Base-by-base conservation (phyloP, 1,284 basidiomycete genomes). In the Ceratobasidium sp. region DNA sequence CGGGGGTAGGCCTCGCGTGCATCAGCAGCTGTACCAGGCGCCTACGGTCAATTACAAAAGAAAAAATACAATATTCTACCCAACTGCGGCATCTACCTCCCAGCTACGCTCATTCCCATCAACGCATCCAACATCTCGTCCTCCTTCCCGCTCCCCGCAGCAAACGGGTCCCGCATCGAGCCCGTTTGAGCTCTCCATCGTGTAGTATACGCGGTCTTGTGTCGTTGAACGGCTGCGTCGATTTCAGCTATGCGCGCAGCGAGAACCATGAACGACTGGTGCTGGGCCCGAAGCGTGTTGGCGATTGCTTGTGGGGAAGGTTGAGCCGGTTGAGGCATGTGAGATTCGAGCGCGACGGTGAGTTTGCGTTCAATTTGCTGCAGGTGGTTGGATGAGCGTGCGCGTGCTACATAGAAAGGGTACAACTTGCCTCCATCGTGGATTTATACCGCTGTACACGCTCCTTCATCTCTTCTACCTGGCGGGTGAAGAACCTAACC, bases 281-380 rank as follows among this genome's bases (percentile, higher is more conserved):
- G 80, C 55, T 81, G 80, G 10, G 80, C 79, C 20, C 79, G 77
- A 23, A 81, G 79, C 15, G 80, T 63, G 33, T 71, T 71, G 26
- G 80, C 61, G 49, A 80, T 80, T 18, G 80, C 80, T 80, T 76
- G 72, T 3, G 72, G 72, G 26, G 72, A 76, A 33, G 72, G 72
- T 56, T 76, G 72, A n/a, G 72, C 60, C 39, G 72, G 61, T 86
- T 95, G 94, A n/a, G 94, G 94, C 1, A 92, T 93, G 71, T 88
- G 85, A 81, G 92, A 91, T 75, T 86, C 86, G 10, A 91, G 87
- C 4, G 91, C 89, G 12, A 92, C 91, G 3, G 91, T 90, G 2
- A 95, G 86, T 83, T 93, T 94, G 75, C 93, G 89, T 84, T 95
- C 94, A 80, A 95, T 94, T 91, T 94, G 92, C 94, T 95, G 80